Evolutionary conservation across 2,329 filamentous ascomycete species (phyloP).

Genomic region (Trichoderma polysporum): DNA sequence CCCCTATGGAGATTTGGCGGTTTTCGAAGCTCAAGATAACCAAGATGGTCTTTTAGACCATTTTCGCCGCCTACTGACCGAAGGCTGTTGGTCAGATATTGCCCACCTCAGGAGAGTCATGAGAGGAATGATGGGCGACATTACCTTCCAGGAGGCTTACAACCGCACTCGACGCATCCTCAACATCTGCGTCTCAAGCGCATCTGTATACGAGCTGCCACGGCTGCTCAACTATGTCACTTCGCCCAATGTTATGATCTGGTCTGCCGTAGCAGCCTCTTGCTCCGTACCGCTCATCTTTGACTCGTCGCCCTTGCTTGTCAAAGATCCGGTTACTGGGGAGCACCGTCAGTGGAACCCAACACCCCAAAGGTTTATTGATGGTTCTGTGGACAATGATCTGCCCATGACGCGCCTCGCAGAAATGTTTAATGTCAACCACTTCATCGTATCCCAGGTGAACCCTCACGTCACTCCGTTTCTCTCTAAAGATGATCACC

Average conservation of each 20-base stretch:
- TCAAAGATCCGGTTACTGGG: constrained; percentile 81
- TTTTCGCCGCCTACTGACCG: constrained; percentile 71
- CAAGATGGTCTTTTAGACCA: constrained; percentile 66
- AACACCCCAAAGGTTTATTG: constrained; percentile 82
- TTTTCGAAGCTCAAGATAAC: constrained; percentile 66
- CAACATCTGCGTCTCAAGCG: constrained; percentile 90
- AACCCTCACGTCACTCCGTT: constrained; percentile 94
- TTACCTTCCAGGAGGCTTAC: constrained; percentile 94
- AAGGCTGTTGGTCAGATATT: constrained; percentile 83
- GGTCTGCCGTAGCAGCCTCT: constrained; percentile 94
- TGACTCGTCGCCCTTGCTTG: constrained; percentile 71
- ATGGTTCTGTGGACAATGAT: constrained; percentile 93
- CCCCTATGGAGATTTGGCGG: constrained; percentile 74
- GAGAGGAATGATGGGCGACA: constrained; percentile 75
- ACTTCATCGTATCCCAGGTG: constrained; percentile 96
- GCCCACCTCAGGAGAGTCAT: constrained; percentile 78
- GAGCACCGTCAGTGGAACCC: constrained; percentile 81
- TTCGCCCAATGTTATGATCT: constrained; percentile 90
- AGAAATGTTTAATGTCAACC: constrained; percentile 97
- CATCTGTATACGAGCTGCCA: constrained; percentile 83
- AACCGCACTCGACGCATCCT: constrained; percentile 89
- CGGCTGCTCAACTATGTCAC: constrained; percentile 89
- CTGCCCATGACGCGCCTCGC: constrained; percentile 85
- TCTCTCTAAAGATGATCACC: constrained; percentile 68
- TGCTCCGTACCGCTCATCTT: constrained; percentile 91